Base-by-base conservation (phyloP, 2,329 filamentous ascomycete genomes). In the Paracorniculantispora psalliotae region DNA sequence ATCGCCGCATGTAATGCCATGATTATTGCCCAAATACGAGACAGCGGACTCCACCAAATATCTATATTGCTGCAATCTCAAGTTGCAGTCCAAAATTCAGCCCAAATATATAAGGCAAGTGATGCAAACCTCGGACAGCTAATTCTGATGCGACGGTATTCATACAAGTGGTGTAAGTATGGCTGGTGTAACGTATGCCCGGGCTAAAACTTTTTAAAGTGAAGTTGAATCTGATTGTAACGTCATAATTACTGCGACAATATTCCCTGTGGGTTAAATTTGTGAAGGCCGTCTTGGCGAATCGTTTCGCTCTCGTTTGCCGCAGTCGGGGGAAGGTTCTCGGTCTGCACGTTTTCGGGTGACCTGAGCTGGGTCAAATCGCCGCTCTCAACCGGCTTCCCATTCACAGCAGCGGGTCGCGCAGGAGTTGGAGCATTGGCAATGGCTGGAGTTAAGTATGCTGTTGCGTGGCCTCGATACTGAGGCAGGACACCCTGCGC, bases 401-500 rank as follows among this genome's bases (percentile, higher is more conserved):
- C 58, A 15, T 62, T 61, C 12, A 68, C 65, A 12, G 61, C 60
- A 10, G 69, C 64, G 17, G 57, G 57, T 51, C 72, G 73, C 53
- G 70, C 63, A 46, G 74, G 70, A 25, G 65, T 64, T 25, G 71
- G 68, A 21, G 71, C 65, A 61, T 77, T 77, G 37, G 72, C 74
- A 50, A 78, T 74, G 23, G 75, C 67, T 17, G 79, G 79, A 10
- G 74, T 71, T 21, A 81, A 71, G 49, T 78, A 81, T 23, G 80
- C 79, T 10, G 80, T 78, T 23, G 81, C 81, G 64, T 82, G 72
- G 19, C 81, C 80, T 10, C 73, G 68, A 59, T 81, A 83, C 33
- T 81, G 79, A 17, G 81, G 81, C 48, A 84, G 69, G 46, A 79
- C 75, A n/a, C 80, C 81, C 28, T 78, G 80, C 8, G 78, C 81